These are phyloP conservation scores for Brassica cretica DNA, from an alignment of 345 rosid species.

Conservation along the genomic window DNA sequence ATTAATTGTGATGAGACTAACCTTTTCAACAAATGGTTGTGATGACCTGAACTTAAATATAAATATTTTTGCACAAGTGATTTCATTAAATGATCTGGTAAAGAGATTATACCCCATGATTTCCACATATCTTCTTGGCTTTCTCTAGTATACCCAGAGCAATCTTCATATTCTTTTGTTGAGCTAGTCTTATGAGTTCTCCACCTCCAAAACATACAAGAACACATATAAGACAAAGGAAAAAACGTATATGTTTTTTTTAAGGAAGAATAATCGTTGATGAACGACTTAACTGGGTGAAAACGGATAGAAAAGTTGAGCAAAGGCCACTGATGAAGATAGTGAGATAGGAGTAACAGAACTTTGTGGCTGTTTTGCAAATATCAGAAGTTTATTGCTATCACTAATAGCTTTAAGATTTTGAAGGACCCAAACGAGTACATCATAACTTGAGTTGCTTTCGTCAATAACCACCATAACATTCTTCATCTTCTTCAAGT, in stretches of 20 bases:
- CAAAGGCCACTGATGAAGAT: conserved; percentile 35
- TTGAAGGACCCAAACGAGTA: conserved; percentile 52
- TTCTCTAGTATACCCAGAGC: conserved; percentile 49
- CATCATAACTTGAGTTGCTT: conserved; percentile 45
- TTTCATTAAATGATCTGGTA: conserved; percentile 6
- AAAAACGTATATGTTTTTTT: neutral
- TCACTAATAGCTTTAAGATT: conserved; percentile 43
- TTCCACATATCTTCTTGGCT: conserved; percentile 46
- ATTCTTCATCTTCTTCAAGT: conserved; percentile 38
- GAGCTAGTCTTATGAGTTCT: conserved; percentile 28
- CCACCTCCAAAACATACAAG: conserved; percentile 28
- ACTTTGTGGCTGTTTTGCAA: conserved; percentile 43
- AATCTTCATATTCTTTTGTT: conserved; percentile 37
- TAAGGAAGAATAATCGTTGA: neutral
- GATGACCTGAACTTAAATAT: neutral
- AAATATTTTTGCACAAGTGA: neutral
- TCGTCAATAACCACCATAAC: conserved; percentile 62
- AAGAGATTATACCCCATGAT: conserved; percentile 46
- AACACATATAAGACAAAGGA: neutral
- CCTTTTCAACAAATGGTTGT: neutral
- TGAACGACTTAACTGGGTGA: conserved; percentile 33
- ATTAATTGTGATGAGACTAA: neutral
- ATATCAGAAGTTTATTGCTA: conserved; percentile 36
- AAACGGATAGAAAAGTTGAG: conserved; percentile 42
- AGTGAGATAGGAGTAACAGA: neutral